Conservation (phyloP, 768 basidiomycete genomes). For the Leucosporidium yakuticum region DNA sequence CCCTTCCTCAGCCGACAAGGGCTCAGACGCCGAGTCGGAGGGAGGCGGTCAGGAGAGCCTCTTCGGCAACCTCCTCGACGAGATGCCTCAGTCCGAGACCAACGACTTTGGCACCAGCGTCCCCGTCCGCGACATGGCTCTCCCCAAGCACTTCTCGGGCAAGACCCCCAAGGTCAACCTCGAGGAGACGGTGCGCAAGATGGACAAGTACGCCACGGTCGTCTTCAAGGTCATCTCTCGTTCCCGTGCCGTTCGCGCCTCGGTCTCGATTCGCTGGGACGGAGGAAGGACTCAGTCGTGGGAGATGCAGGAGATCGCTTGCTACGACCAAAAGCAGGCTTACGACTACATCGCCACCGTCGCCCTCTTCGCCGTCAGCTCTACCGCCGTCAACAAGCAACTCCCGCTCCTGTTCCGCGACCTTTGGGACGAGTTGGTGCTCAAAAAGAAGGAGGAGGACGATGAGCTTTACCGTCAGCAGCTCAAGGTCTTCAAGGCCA, state of each 20-base stretch:
- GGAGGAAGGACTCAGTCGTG: slow-evolving; percentile 52
- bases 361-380: slow-evolving; percentile 67
- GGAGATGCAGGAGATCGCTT: slow-evolving; percentile 79
- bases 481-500: slow-evolving; percentile 63
- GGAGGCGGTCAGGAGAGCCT: slow-evolving; percentile 44
- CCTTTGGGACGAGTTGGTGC: slow-evolving; percentile 85
- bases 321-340: slow-evolving; percentile 68
- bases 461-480: slow-evolving; percentile 60
- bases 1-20: slow-evolving; percentile 1
- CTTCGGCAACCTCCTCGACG: slow-evolving; percentile 68
- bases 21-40: slow-evolving; percentile 13
- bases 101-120: slow-evolving; percentile 45
- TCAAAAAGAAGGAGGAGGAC: slow-evolving; percentile 55
- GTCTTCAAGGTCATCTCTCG: slow-evolving; percentile 57
- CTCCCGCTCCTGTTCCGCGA: slow-evolving; percentile 79
- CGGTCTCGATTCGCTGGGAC: slow-evolving; percentile 68
- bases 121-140: slow-evolving; percentile 59
- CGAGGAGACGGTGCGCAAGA: slow-evolving; percentile 54
- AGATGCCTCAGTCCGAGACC: slow-evolving; percentile 55
- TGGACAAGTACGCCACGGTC: slow-evolving; percentile 68
- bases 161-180: slow-evolving; percentile 71
- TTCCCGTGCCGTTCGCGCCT: slow-evolving; percentile 70
- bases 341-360: slow-evolving; percentile 83
- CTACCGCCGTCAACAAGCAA: slow-evolving; percentile 47
- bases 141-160: slow-evolving; percentile 78